Base-by-base conservation (phyloP, 78 protist species). In the Dictyostelium discoideum region DNA sequence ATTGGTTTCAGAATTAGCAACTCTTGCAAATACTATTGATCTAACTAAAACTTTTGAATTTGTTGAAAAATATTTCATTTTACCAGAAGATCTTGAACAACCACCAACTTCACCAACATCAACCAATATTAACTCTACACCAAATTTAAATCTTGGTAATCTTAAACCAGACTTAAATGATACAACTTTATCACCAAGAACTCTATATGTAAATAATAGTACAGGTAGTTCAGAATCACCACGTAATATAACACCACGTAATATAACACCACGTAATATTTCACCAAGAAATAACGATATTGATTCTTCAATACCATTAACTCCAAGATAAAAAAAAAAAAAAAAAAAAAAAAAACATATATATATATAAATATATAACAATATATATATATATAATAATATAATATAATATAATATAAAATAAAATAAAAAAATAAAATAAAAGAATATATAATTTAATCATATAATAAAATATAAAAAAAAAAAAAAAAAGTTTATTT, bases 1-100 rank as follows among this genome's bases (percentile, higher is more conserved):
- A 81, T 44, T 88, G 24, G 94, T 88, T 39, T 80, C 86, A 29
- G 94, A 88, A 48, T 67, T 88, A 10, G 94, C 94, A 9, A 88
- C 94, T 1, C 20, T 88, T 3, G 94, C 94, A 48, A 88, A 88
- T 42, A 60, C 74, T 20, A 84, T 88, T 9, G 94, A 88, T 44
- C 48, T 88, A 6, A 44, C 78, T 1, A 29, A 78, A 80, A 80
- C 94, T 13, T 88, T 88, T 67, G 82, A 54, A 29, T 88, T 85
- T 63, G 81, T 88, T 42, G 94, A 88, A 88, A 81, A 88, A 16
- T 29, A 65, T 88, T 88, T 84, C 81, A 37, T 74, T 74, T 81
- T 88, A 69, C 94, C 94, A 60, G 67, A 84, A 84, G 84, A 79
- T 79, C 11, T 16, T 37, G 77, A 69, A 69, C n/a, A 32, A 32